Evolutionary conservation across 2,329 filamentous ascomycete genomes (phyloP).

Genomic region (Fusarium austroafricanum): DNA sequence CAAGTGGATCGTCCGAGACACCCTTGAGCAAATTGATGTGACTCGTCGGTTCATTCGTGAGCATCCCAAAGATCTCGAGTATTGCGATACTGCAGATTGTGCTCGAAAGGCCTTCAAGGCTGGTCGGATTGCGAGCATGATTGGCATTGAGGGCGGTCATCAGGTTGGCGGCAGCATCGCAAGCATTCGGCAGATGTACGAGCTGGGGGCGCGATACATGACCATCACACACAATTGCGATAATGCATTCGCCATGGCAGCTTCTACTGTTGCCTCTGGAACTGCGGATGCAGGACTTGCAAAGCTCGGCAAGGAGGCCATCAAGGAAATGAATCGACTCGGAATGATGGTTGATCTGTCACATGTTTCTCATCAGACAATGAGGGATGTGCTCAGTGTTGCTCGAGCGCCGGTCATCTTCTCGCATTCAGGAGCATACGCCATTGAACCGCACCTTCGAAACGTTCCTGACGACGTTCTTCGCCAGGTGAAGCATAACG

Average conservation of each 20-base stretch:
- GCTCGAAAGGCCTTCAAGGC: constrained; percentile 46
- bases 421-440: constrained; percentile 48
- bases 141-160: constrained; percentile 54
- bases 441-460: constrained; percentile 48
- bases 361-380: constrained; percentile 48
- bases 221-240: constrained; percentile 53
- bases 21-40: constrained; percentile 52
- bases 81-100: constrained; percentile 45
- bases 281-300: constrained; percentile 42
- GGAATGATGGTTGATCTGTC: constrained; percentile 52
- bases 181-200: constrained; percentile 50
- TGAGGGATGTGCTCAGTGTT: constrained; percentile 47
- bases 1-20: constrained; percentile 33
- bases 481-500: constrained; percentile 49
- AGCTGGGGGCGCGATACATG: constrained; percentile 54
- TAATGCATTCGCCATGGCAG: constrained; percentile 48
- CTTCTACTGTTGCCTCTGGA: constrained; percentile 46
- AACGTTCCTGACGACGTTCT: constrained; percentile 58
- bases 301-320: constrained; percentile 42
- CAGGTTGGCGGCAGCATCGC: constrained; percentile 51
- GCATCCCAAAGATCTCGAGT: constrained; percentile 40
- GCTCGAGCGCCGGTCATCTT: constrained; percentile 49
- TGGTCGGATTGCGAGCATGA: constrained; percentile 52
- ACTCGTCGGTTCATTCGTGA: constrained; percentile 46
- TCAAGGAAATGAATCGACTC: constrained; percentile 53